These are phyloP conservation scores for Dioscorea cayenensis DNA, from an alignment of 116 monocot species.

Conservation along the genomic window DNA sequence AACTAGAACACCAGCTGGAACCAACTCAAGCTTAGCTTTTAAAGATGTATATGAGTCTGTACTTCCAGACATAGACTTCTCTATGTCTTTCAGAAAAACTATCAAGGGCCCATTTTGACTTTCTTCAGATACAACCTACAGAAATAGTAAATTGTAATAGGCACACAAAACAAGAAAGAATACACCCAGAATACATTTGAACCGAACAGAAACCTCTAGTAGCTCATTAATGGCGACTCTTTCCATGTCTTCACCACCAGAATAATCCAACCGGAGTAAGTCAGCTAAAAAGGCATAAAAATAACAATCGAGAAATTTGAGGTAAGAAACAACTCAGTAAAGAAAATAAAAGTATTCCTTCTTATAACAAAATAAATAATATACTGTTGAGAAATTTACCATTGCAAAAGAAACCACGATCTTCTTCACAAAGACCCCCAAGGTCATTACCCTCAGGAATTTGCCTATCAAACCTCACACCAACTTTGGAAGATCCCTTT, in stretches of 20 bases:
- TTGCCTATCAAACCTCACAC: conserved; percentile 93
- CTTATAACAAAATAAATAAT: background rate
- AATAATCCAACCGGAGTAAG: conserved; percentile 59
- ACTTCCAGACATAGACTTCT: conserved; percentile 34
- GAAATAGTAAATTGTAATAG: background rate
- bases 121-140: conserved; percentile 60
- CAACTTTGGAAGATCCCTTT: conserved; percentile 90
- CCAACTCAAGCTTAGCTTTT: conserved; percentile 32
- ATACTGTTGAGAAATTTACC: conserved; percentile 29
- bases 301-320: conserved; percentile 1
- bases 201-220: conserved; percentile 40
- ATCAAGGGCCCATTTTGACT: conserved; percentile 37
- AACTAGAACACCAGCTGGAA: conserved; percentile 35
- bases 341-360: background rate
- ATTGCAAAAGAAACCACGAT: conserved; percentile 91
- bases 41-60: conserved; percentile 26
- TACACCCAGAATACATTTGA: background rate
- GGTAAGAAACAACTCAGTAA: background rate
- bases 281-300: conserved; percentile 42
- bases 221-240: conserved; percentile 71
- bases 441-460: conserved; percentile 88
- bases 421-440: conserved; percentile 92
- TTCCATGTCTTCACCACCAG: conserved; percentile 60
- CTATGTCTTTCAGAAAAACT: conserved; percentile 42
- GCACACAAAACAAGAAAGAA: background rate